These are phyloP conservation scores for Blastocystis sp. DNA, from an alignment of 352 stramenopile genomes.

Conservation along the genomic window DNA sequence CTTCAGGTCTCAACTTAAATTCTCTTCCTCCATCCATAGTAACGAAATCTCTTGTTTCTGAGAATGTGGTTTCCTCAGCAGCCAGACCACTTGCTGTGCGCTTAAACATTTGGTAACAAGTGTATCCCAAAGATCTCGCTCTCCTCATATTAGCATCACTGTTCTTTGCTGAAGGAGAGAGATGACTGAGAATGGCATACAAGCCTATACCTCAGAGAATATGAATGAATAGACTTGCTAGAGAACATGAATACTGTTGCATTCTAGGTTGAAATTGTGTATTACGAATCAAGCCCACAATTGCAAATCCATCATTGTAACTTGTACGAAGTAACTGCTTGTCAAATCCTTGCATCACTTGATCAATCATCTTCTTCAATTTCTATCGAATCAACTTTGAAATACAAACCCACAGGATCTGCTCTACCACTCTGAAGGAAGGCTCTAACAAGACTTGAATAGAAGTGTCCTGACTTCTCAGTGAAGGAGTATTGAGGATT, in stretches of 20 bases:
- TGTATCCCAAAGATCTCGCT: conserved; percentile 44
- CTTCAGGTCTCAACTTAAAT: conserved; percentile 73
- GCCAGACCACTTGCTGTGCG: conserved; percentile 70
- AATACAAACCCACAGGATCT: conserved; percentile 64
- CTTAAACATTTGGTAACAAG: conserved; percentile 75
- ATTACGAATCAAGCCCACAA: conserved; percentile 67
- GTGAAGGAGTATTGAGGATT: conserved; percentile 25
- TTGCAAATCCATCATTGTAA: conserved; percentile 70
- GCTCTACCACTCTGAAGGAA: conserved; percentile 85
- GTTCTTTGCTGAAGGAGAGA: background rate
- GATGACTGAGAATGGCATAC: background rate
- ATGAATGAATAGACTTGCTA: conserved; percentile 73
- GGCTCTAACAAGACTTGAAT: conserved; percentile 94
- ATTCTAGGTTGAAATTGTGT: conserved; percentile 59
- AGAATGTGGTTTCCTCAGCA: conserved; percentile 73
- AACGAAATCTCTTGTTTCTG: conserved; percentile 64
- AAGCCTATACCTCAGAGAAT: background rate
- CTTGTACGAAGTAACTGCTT: conserved; percentile 75
- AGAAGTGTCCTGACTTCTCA: conserved; percentile 80
- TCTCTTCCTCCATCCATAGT: conserved; percentile 68
- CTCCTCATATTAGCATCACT: background rate
- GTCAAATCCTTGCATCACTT: conserved; percentile 83
- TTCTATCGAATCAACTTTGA: background rate
- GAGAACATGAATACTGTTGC: conserved; percentile 79
- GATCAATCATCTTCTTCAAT: conserved; percentile 80